Evolutionary conservation across 345 rosid species (phyloP), one percentile per base, ranked within the genome.

Genomic region (Euphorbia peplus): DNA sequence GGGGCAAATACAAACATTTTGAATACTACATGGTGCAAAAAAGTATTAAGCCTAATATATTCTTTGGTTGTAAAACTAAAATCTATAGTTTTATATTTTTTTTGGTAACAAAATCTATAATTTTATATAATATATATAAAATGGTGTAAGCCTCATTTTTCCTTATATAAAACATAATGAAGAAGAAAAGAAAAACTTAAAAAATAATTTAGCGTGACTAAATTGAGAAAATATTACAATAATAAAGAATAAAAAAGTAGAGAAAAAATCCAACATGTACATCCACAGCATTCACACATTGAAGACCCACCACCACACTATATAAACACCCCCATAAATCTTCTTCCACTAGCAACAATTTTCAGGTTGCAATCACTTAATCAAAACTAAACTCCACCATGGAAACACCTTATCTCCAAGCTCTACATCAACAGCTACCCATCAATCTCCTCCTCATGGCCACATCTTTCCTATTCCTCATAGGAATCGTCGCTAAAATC

Each of bases 391-490:
- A 37, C n/a, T 2, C 46, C 55, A 22, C 62, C 69, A 71, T 76
- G 76, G 73, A 72, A 51, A 8, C n/a, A n/a, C n/a, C 72, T 25
- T 62, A 60, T 28, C 60, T 71, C 10, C 70, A 68, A 63, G 24
- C 73, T 50, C 57, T 53, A 15, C n/a, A n/a, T n/a, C 58, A 75
- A 44, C 56, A 65, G 0, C 3, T 42, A 29, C 42, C 64, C 25
- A 16, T 68, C 24, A 37, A 51, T 46, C 28, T 71, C 29, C 56
- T 80, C 54, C 68, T 84, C 56, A 21, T 86, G 46, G 21, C 67
- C 22, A 5, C 78, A 37, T 84, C 92, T 32, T 56, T 83, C 5
- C 35, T 87, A 26, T 51, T 84, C 50, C 69, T 91, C n/a, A 56
- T 92, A 3, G 70, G 75, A 25, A 60, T 84, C 9, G 24, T 74